These are phyloP conservation scores for Beta corolliflora DNA, from an alignment of 179 eudicot species.

Conservation along the genomic window DNA sequence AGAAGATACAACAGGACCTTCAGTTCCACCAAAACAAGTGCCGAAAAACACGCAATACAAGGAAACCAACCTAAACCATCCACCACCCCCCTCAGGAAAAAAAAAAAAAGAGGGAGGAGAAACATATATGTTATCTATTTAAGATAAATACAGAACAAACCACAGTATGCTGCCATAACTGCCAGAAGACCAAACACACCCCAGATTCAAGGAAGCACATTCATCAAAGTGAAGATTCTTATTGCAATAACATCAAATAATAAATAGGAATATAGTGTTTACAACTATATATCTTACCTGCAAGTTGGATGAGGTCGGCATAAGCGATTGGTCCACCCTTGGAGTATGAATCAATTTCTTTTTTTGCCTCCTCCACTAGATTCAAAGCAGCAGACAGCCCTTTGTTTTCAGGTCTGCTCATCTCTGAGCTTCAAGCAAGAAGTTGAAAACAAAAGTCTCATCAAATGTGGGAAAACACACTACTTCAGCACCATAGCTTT, in stretches of 20 bases:
- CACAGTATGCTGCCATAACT: background rate
- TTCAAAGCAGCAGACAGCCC: conserved; percentile 74
- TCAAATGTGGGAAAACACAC: background rate
- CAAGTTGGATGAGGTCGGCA: conserved; percentile 80
- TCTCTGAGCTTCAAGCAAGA: conserved; percentile 86
- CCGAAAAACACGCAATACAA: background rate
- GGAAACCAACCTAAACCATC: too few species aligned
- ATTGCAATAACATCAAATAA: background rate
- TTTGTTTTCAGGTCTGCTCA: conserved; percentile 84
- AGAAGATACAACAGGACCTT: background rate
- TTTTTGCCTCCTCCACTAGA: conserved; percentile 73
- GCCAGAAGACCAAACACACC: background rate
- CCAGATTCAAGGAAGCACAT: background rate
- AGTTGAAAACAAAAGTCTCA: conserved; percentile 31
- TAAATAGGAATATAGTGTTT: background rate
- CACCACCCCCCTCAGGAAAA: too few species aligned
- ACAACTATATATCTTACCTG: conserved; percentile 47
- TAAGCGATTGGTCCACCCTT: conserved; percentile 87
- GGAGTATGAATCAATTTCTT: conserved; percentile 80
- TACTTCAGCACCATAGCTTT: background rate
- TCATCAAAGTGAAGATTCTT: background rate
- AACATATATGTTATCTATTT: background rate
- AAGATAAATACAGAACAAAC: too few species aligned
- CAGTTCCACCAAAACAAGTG: background rate
- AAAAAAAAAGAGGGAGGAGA: background rate